phyloP scores from a whole-genome alignment of 768 basidiomycete genomes.

The Chlorophyllum brunneum region DNA sequence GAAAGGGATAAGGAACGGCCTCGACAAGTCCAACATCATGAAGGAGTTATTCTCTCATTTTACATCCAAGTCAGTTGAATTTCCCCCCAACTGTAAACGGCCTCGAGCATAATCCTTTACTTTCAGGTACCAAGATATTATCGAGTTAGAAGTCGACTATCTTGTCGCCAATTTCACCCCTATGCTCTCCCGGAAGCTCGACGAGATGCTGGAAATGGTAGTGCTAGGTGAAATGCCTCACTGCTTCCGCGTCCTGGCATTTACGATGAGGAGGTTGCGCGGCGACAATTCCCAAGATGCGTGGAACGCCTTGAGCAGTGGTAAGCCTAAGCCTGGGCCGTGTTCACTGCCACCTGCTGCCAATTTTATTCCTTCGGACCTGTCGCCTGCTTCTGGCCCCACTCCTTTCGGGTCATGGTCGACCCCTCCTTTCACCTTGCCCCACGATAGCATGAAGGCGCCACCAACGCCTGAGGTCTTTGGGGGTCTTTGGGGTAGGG shows the following conservation, averaged over 20 bases:
- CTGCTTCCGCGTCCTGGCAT: neutral
- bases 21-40: conserved; percentile 9
- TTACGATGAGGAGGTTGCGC: neutral
- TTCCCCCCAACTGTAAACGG: neutral
- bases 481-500: too few relatives aligned
- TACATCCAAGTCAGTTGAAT: conserved; percentile 5
- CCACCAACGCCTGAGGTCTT: too few relatives aligned
- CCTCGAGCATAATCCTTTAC: neutral
- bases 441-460: too few relatives aligned
- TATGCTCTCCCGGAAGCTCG: neutral
- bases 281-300: neutral
- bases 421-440: too few relatives aligned
- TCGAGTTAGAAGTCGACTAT: conserved; percentile 1
- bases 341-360: too few relatives aligned
- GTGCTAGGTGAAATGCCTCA: neutral
- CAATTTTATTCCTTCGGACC: too few relatives aligned
- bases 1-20: conserved; percentile 5
- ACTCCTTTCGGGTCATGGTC: too few relatives aligned
- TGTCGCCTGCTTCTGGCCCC: too few relatives aligned
- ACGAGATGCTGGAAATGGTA: conserved; percentile 3
- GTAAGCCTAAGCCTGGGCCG: too few relatives aligned
- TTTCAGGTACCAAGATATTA: conserved; percentile 8
- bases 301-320: neutral
- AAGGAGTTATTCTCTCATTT: conserved; percentile 11
- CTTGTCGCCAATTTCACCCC: conserved; percentile 6